Evolutionary conservation across 371 early-diverging fungal species (phyloP), one percentile per base, ranked within the genome.

Genomic region (Mucor indicus): DNA sequence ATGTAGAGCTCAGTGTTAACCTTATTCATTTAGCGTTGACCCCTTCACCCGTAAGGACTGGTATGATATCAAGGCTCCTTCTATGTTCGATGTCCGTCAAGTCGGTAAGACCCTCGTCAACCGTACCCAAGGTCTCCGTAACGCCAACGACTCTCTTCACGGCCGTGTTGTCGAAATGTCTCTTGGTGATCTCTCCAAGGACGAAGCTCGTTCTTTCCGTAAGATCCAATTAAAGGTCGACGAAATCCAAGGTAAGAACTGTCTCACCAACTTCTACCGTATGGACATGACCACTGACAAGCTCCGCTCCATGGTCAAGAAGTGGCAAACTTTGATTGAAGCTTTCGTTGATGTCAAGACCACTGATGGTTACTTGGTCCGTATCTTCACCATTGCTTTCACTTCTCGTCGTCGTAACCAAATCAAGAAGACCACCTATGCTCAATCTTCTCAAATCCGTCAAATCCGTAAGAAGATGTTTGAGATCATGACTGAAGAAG

Each of bases 241-340:
- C 61, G 97, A 98, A 78, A 87, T 99, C 61, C 84, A 85, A 67
- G 99, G 99, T 64, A 92, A 89, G 79, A 95, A 93, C 89, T 93
- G 95, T 84, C 85, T 98, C 53, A 95, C 98, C 86, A 92, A 92
- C 85, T 99, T 99, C 90, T 86, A 99, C 91, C 92, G 97, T 62
- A 98, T 99, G 98, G 92, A 93, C 75, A 87, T 99, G 79, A 96
- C 98, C 68, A 89, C 95, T 55, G 99, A 99, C 84, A 99, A 99
- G 89, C 85, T 97, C 75, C 89, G 97, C 67, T 96, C 96, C 66
- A 84, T 99, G 75, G 92, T 99, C 74, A 95, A 93, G 89, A 99
- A 99, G 87, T 98, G 98, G 98, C 97, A 97, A 86, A 84, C 99
- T 59, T 84, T 98, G 53, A 94, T 99, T 53, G 98, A 99, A 83